Percentiles rank a stretch among this genome's conserved stretches.
Conservation (phyloP, 2,329 filamentous ascomycete species). For the Scedosporium minutisporum region DNA sequence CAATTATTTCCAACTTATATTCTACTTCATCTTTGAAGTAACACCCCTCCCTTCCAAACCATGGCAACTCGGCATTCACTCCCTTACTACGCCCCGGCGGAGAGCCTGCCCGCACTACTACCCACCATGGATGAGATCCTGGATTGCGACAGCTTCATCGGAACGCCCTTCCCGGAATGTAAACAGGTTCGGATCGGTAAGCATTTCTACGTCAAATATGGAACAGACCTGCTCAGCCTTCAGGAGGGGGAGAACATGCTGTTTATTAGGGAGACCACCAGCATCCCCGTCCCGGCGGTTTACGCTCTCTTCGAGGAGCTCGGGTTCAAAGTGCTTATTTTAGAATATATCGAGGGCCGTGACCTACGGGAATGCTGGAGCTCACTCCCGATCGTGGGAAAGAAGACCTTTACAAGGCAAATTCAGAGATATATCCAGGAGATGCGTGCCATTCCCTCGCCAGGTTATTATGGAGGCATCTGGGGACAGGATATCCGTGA, state of each 20-base stretch:
- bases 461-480: constrained; percentile 1
- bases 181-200: constrained; percentile 11
- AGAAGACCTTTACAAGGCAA: background rate
- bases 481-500: background rate
- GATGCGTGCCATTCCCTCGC: constrained; percentile 1
- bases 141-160: background rate
- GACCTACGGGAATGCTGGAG: background rate
- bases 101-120: background rate
- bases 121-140: constrained; percentile 1
- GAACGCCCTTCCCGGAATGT: no score
- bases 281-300: constrained; percentile 18
- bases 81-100: background rate
- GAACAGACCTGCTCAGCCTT: constrained; percentile 13
- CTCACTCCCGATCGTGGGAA: background rate
- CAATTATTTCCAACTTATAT: no score
- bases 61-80: background rate
- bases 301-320: constrained; percentile 20
- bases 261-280: constrained; percentile 16
- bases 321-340: background rate
- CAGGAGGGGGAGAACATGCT: constrained; percentile 22
- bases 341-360: background rate
- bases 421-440: background rate
- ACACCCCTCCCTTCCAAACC: no score
- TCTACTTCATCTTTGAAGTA: no score
- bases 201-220: constrained; percentile 8